Evolutionary conservation across 768 basidiomycete species (phyloP).

Genomic region (Boletus reticuloceps): DNA sequence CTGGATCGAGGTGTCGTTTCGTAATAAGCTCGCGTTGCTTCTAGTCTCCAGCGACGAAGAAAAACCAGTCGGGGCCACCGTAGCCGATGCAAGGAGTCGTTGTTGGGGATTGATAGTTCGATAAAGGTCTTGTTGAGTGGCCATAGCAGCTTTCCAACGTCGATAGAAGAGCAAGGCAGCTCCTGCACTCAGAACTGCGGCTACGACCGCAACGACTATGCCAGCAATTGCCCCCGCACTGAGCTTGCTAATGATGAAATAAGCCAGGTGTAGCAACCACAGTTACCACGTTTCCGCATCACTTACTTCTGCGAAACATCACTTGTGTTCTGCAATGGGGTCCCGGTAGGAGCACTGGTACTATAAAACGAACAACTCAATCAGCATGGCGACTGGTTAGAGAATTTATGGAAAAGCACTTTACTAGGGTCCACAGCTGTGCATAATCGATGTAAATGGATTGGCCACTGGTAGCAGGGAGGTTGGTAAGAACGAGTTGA

Average conservation of each 20-base stretch:
- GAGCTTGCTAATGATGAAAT: constrained; percentile 9
- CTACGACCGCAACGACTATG: constrained; percentile 13
- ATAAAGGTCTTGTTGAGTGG: constrained; percentile 12
- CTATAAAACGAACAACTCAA: neutral
- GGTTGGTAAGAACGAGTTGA: constrained; percentile 35
- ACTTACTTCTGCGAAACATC: constrained; percentile 12
- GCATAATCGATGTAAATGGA: constrained; percentile 36
- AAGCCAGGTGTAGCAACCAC: neutral
- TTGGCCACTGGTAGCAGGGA: constrained; percentile 18
- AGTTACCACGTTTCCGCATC: neutral
- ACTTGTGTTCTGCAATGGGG: neutral
- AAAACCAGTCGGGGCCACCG: constrained; percentile 7
- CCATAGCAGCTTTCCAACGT: constrained; percentile 26
- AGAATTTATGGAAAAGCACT: constrained; percentile 7
- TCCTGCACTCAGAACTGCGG: constrained; percentile 10
- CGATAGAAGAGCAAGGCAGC: constrained; percentile 26
- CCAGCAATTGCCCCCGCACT: constrained; percentile 24
- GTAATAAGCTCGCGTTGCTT: constrained; percentile 6
- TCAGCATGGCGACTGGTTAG: neutral
- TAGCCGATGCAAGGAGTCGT: neutral
- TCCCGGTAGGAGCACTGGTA: neutral
- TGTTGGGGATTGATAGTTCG: constrained; percentile 11
- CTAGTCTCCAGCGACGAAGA: constrained; percentile 24
- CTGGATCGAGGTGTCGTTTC: constrained; percentile 1
- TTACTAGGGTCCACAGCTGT: constrained; percentile 15